Percentiles rank a stretch among this genome's conserved stretches.
These are phyloP conservation scores for Rhizopogon vesiculosus DNA, from an alignment of 768 basidiomycete species.

Conservation along the genomic window DNA sequence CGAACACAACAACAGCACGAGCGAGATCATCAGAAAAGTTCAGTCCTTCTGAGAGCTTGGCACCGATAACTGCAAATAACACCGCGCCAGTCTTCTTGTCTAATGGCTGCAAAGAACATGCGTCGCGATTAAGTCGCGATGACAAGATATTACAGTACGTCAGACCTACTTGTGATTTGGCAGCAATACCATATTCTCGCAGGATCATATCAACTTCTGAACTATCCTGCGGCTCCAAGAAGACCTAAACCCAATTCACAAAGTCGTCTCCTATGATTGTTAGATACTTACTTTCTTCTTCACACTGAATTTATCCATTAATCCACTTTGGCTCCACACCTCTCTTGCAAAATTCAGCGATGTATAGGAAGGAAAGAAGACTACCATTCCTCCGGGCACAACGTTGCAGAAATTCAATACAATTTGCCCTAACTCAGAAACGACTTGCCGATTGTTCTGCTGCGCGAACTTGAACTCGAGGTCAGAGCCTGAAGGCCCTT, in stretches of 20 bases:
- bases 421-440: constrained; percentile 79
- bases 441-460: constrained; percentile 59
- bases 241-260: constrained; percentile 49
- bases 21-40: constrained; percentile 79
- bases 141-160: not conserved
- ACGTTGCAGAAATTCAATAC: constrained; percentile 75
- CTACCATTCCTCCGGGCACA: constrained; percentile 84
- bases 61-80: constrained; percentile 92
- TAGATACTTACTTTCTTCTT: constrained; percentile 67
- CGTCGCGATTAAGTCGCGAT: constrained; percentile 4
- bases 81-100: constrained; percentile 58
- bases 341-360: constrained; percentile 67
- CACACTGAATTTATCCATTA: constrained; percentile 52
- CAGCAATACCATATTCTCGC: constrained; percentile 63
- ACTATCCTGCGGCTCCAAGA: constrained; percentile 79
- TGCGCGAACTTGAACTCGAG: constrained; percentile 81
- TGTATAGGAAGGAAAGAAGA: constrained; percentile 91
- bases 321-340: constrained; percentile 59
- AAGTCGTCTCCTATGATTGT: not conserved
- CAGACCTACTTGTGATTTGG: constrained; percentile 8
- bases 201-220: constrained; percentile 70
- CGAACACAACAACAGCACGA: constrained; percentile 81
- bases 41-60: constrained; percentile 92
- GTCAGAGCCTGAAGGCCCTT: constrained; percentile 68
- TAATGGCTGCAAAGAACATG: constrained; percentile 14